Conservation (phyloP, 2,329 filamentous ascomycete species). For the Fusarium camptoceras region DNA sequence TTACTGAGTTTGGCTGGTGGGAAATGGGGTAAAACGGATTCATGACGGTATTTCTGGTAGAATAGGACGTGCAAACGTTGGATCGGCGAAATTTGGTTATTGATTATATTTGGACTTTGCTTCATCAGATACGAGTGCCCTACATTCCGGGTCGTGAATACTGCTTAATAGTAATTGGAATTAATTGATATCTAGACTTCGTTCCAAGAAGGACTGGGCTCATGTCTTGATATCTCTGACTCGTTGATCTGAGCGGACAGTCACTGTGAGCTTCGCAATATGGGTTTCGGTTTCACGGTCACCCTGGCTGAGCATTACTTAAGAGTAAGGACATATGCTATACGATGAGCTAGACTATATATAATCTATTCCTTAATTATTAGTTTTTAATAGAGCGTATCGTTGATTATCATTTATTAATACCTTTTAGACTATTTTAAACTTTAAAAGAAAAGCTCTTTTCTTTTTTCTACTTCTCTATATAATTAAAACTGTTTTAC, state of each 20-base stretch:
- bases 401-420: no score
- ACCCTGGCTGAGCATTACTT: fast-evolving
- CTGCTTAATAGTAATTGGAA: fast-evolving
- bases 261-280: neutral
- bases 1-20: neutral
- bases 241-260: fast-evolving
- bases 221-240: neutral
- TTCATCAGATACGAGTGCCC: no score
- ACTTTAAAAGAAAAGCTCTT: no score
- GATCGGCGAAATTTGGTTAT: neutral
- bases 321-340: neutral
- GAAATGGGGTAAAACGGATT: neutral
- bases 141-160: fast-evolving
- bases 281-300: neutral
- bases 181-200: fast-evolving
- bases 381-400: no score
- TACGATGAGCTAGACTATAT: fast-evolving
- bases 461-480: no score
- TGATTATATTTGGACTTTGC: neutral
- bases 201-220: neutral
- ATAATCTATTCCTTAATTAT: no score
- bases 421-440: no score
- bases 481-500: no score
- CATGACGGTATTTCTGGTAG: neutral
- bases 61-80: slow-evolving; percentile 1